A percentile compares a stretch with the other conserved stretches of the same genome.
These are phyloP conservation scores for Fagus sylvatica DNA, from an alignment of 306 rosid species.

Conservation along the genomic window DNA sequence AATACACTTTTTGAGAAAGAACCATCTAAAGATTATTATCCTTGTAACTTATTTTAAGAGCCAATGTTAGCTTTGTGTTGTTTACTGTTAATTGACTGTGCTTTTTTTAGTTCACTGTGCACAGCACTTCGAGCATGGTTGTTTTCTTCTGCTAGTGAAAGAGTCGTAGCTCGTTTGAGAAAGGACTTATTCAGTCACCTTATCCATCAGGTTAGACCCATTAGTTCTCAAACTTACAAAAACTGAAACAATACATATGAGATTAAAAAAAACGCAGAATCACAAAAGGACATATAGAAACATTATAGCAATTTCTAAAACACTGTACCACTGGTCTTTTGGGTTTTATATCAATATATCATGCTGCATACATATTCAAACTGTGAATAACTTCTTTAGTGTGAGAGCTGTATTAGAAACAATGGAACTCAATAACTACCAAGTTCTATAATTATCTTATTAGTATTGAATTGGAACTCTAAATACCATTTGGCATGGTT, in stretches of 20 bases:
- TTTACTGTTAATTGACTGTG: not conserved
- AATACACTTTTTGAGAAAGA: not conserved
- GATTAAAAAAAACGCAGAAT: not conserved
- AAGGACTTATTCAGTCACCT: constrained; percentile 46
- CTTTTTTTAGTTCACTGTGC: constrained; percentile 43
- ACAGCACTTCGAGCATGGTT: constrained; percentile 51
- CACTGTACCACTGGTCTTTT: not conserved
- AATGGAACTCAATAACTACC: not conserved
- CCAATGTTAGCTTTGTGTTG: not conserved
- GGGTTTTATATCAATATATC: not conserved
- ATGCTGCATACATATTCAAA: not conserved
- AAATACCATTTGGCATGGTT: not conserved
- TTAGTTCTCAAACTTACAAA: not conserved
- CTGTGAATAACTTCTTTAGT: not conserved
- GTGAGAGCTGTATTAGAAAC: not conserved
- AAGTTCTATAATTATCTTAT: not conserved
- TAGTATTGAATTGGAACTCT: not conserved
- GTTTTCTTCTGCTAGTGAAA: constrained; percentile 51
- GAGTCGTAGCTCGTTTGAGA: constrained; percentile 53
- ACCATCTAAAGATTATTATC: not conserved
- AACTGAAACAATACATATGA: not conserved
- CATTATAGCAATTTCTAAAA: not conserved
- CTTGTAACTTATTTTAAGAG: not conserved
- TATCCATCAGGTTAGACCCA: constrained; percentile 33
- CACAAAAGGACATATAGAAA: not conserved